These are phyloP conservation scores for Alternaria novae-zelandiae DNA, from an alignment of 2,329 filamentous ascomycete genomes.

Conservation along the genomic window DNA sequence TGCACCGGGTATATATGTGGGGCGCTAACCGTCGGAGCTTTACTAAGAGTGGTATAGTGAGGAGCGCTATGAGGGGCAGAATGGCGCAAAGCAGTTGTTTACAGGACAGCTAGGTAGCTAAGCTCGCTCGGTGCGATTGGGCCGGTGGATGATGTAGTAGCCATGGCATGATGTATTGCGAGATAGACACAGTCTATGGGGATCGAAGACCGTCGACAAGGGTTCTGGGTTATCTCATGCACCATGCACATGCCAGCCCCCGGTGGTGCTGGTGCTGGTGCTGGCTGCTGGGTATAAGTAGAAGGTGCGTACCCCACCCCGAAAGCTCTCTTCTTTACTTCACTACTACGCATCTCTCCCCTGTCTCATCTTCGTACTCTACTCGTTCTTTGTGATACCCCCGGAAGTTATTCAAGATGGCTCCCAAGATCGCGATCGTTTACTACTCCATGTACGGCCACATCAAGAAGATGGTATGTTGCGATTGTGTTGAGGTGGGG, in stretches of 20 bases:
- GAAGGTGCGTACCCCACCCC: not conserved
- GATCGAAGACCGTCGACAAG: not conserved
- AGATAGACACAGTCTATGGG: not conserved
- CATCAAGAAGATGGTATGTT: constrained; percentile 43
- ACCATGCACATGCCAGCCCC: not conserved
- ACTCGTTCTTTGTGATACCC: constrained; percentile 17
- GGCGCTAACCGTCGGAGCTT: not conserved
- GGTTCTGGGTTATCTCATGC: not conserved
- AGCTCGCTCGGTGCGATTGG: not conserved
- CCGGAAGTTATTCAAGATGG: constrained; percentile 62
- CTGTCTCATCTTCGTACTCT: not conserved
- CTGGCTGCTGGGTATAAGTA: not conserved
- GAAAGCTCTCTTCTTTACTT: not conserved
- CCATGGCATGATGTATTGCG: not conserved
- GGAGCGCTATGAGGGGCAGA: constrained; percentile 2
- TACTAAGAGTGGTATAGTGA: not conserved
- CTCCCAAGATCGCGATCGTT: constrained; percentile 89
- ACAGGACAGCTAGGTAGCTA: not conserved
- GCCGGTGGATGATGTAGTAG: not conserved
- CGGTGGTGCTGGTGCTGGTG: not conserved
- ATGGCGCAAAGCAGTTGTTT: not conserved
- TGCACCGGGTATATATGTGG: constrained; percentile 4
- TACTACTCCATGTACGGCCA: constrained; percentile 58
- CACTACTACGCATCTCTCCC: not conserved
- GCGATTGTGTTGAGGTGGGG: not conserved